Conservation (phyloP, 805 yeast genomes). For the Wickerhamomyces mucosus region DNA sequence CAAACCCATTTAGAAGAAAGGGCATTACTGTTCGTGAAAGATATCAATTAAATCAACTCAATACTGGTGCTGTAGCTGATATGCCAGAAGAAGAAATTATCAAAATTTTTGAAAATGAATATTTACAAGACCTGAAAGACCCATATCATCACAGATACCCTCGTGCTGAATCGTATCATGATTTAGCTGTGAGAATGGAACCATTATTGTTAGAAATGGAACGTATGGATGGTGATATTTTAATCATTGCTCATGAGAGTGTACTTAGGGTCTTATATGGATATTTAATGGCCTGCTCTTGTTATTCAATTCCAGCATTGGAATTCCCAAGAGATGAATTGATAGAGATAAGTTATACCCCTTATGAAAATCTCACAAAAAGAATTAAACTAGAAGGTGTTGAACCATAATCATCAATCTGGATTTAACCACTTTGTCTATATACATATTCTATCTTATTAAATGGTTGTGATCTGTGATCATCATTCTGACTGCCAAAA, state of each 20-base stretch:
- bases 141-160: slow-evolving; percentile 92
- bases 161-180: slow-evolving; percentile 92
- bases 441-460: too few species aligned
- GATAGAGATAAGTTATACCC: slow-evolving; percentile 80
- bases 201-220: slow-evolving; percentile 92
- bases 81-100: slow-evolving; percentile 52
- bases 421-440: too few species aligned
- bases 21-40: slow-evolving; percentile 66
- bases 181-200: slow-evolving; percentile 88
- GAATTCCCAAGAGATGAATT: slow-evolving; percentile 75
- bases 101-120: slow-evolving; percentile 58
- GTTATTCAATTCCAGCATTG: slow-evolving; percentile 75
- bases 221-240: slow-evolving; percentile 75
- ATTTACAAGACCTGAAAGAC: slow-evolving; percentile 52
- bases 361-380: slow-evolving; percentile 66
- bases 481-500: too few species aligned
- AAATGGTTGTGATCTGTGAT: too few species aligned
- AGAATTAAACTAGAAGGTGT: slow-evolving; percentile 31
- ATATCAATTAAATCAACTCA: slow-evolving; percentile 76
- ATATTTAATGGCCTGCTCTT: slow-evolving; percentile 85
- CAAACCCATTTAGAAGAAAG: slow-evolving; percentile 50
- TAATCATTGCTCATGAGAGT: slow-evolving; percentile 90
- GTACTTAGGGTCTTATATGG: slow-evolving; percentile 87
- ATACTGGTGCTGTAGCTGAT: slow-evolving; percentile 82
- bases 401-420: slow-evolving; percentile 4